These are phyloP conservation scores for Kodamaea sp. DNA, from an alignment of 1,139 yeast genomes.

Conservation along the genomic window DNA sequence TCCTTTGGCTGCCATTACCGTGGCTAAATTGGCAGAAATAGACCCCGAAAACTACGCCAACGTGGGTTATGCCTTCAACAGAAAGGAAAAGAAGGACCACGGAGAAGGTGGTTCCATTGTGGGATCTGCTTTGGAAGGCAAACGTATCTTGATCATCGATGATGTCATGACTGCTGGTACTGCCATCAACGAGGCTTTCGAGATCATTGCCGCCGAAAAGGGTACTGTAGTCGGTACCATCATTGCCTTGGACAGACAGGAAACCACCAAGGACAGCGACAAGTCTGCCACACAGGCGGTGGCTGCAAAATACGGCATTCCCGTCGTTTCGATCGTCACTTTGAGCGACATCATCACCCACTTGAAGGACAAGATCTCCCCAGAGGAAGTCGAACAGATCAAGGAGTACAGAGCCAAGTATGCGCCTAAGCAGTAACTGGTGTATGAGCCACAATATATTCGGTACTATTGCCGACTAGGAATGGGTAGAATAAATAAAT, in stretches of 20 bases:
- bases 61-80: slow-evolving; percentile 73
- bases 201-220: slow-evolving; percentile 66
- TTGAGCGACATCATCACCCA: slow-evolving; percentile 72
- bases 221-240: slow-evolving; percentile 83
- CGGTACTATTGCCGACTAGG: no score
- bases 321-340: slow-evolving; percentile 79
- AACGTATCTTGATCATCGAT: slow-evolving; percentile 81
- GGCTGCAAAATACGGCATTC: slow-evolving; percentile 68
- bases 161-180: slow-evolving; percentile 99
- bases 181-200: slow-evolving; percentile 92
- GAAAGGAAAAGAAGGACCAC: slow-evolving; percentile 95
- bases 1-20: slow-evolving; percentile 90
- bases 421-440: slow-evolving; percentile 35
- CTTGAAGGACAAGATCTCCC: slow-evolving; percentile 54
- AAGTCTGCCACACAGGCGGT: slow-evolving; percentile 84
- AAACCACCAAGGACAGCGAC: slow-evolving; percentile 67
- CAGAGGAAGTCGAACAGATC: slow-evolving; percentile 55
- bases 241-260: slow-evolving; percentile 94
- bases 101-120: slow-evolving; percentile 98
- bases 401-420: slow-evolving; percentile 59
- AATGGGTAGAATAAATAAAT: no score
- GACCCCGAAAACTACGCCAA: slow-evolving; percentile 72
- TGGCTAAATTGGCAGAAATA: slow-evolving; percentile 87
- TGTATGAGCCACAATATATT: no score
- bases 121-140: slow-evolving; percentile 72